Percentiles rank a stretch among this genome's conserved stretches.
Evolutionary conservation across 768 basidiomycete genomes (phyloP).

Genomic region (Rubroboletus satanas): DNA sequence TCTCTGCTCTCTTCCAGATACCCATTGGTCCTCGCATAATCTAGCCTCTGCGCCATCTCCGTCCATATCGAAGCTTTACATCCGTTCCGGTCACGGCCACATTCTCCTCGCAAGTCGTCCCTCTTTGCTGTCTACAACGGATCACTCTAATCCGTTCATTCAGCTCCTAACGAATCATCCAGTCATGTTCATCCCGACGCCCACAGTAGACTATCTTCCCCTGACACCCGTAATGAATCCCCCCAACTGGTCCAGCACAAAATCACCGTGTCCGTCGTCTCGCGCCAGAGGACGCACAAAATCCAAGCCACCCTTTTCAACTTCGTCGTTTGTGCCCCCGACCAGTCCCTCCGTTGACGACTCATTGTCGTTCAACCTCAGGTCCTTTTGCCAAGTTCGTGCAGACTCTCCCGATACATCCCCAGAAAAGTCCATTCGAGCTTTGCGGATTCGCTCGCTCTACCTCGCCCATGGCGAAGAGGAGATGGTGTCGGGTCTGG

Average conservation of each 20-base stretch:
- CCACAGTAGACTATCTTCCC: conserved; percentile 14
- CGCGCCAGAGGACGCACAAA: conserved; percentile 39
- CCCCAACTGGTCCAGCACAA: conserved; percentile 22
- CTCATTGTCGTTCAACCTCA: too few species aligned
- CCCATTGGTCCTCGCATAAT: too few species aligned
- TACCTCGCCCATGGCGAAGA: too few species aligned
- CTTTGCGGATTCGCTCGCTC: too few species aligned
- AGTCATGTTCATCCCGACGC: conserved; percentile 15
- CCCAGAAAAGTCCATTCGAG: too few species aligned
- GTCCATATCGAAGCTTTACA: conserved; percentile 34
- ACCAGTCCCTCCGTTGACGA: too few species aligned
- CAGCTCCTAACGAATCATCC: conserved; percentile 47
- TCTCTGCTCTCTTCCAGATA: too few species aligned
- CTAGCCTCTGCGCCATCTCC: conserved; percentile 17
- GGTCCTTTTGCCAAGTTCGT: too few species aligned
- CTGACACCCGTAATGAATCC: conserved; percentile 7
- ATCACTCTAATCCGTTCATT: conserved; percentile 50
- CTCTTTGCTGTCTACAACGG: conserved; percentile 60
- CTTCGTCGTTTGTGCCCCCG: conserved; percentile 26
- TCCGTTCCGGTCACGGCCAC: conserved; percentile 43
- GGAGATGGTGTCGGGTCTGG: too few species aligned
- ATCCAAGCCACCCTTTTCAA: conserved; percentile 33
- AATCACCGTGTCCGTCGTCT: conserved; percentile 34
- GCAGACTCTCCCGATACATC: too few species aligned
- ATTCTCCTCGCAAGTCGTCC: conserved; percentile 58